Base-by-base conservation (phyloP, 2,329 filamentous ascomycete genomes). In the Alternaria gansuensis region DNA sequence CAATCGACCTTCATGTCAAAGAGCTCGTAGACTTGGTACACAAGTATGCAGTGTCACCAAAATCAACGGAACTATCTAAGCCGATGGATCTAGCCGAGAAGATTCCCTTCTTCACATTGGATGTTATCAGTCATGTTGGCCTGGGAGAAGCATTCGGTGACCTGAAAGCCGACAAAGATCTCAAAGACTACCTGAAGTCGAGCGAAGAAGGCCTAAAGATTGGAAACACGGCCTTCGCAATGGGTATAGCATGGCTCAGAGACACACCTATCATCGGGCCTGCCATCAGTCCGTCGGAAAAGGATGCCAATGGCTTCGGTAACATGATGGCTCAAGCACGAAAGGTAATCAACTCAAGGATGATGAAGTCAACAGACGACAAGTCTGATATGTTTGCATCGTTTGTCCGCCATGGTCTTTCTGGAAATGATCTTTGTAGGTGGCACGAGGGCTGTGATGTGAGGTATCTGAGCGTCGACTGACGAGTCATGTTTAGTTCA, bases 71-170 rank as follows among this genome's bases (percentile, higher is more conserved):
- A 6, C 37, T 62, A 36, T 73, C 80, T 4, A 79, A 66, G 1
- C 67, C 76, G 3, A 75, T 85, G 65, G 83, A 86, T 56, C 67
- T 83, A 51, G 81, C 78, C 3, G 73, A 74, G 5, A 83, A 84
- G 59, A 78, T 80, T 3, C 82, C 84, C 40, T 75, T 79, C 73
- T 82, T 87, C 54, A 84, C 84, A 0, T 73, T 87, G 4, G 85
- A 87, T 57, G 81, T 85, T 37, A 85, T 88, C 62, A 83, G 80
- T 33, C 79, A 81, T 41, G 68, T 87, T 4, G 82, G 82, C 0
- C 82, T 86, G 43, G 85, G 84, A 10, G 66, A 79, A 11, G 67
- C 83, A 0, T 85, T 85, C 60, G 84, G 84, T 4, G 82, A 82
- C 63, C 75, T 87, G 13, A 74, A 75, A 23, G 75, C 80, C 6